phyloP scores from a whole-genome alignment of 225 moss, liverwort and hornwort genomes.

The Pleurozium schreberi region DNA sequence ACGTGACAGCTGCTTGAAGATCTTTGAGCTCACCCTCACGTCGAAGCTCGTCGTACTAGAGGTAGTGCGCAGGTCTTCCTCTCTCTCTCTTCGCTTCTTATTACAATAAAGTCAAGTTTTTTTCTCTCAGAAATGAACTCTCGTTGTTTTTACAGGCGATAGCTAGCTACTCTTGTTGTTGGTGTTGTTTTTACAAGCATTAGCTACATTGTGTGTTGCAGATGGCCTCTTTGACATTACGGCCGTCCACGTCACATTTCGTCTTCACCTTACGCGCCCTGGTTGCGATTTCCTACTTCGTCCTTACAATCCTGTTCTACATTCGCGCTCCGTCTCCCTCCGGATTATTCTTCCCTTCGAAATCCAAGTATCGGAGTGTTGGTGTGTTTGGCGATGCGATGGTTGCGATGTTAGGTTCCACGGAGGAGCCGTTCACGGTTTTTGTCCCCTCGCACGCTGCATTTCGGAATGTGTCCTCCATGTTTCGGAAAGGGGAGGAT shows the following conservation, averaged over 20 bases:
- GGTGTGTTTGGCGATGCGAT: constrained; percentile 50
- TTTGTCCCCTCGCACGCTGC: constrained; percentile 61
- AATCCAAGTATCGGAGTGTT: background rate
- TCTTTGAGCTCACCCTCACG: background rate
- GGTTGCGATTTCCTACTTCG: constrained; percentile 26
- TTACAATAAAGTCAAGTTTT: background rate
- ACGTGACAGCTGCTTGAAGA: background rate
- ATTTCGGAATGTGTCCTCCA: constrained; percentile 14
- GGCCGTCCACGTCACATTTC: background rate
- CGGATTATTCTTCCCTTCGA: constrained; percentile 6
- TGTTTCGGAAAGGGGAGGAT: constrained; percentile 1
- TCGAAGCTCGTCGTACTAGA: background rate
- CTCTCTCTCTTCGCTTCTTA: background rate
- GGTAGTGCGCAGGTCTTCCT: background rate
- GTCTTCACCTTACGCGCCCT: constrained; percentile 13
- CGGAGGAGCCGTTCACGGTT: constrained; percentile 57
- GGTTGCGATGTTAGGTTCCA: constrained; percentile 44
- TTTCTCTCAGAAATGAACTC: background rate
- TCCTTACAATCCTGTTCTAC: constrained; percentile 19
- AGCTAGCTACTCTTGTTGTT: background rate
- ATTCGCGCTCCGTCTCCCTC: constrained; percentile 31
- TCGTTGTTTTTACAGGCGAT: too few relatives aligned
- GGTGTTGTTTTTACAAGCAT: background rate
- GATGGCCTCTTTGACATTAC: constrained; percentile 16
- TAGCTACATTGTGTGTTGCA: background rate